Conservation (phyloP, 106 monocot species). For the Amphibolis antarctica region DNA sequence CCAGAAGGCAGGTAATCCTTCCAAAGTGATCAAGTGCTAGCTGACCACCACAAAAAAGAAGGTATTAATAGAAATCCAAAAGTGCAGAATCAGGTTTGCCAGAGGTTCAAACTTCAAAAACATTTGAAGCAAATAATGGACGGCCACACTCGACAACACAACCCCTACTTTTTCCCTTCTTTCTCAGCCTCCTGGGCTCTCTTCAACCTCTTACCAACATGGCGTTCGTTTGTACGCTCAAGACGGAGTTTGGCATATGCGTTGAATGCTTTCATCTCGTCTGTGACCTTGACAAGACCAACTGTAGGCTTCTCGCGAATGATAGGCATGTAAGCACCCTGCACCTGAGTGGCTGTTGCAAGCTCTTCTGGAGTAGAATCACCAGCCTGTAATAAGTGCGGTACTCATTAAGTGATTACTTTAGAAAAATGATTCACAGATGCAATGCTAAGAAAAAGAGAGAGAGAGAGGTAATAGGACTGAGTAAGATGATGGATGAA, state of each 20-base stretch:
- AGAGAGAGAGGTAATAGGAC: neutral
- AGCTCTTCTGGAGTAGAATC: conserved; percentile 32
- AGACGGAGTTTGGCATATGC: conserved; percentile 50
- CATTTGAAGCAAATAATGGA: neutral
- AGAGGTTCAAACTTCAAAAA: no score
- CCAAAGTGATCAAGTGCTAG: no score
- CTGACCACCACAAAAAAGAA: no score
- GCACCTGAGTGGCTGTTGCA: conserved; percentile 25
- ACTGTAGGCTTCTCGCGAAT: conserved; percentile 19
- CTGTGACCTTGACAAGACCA: conserved; percentile 34
- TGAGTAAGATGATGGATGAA: neutral
- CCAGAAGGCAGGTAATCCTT: no score
- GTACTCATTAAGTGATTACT: neutral
- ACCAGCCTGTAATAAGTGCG: conserved; percentile 17
- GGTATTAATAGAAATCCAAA: no score
- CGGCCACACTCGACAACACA: neutral
- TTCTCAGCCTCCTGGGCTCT: conserved; percentile 68
- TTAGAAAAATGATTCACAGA: neutral
- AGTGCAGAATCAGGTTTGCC: no score
- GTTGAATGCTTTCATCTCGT: conserved; percentile 55
- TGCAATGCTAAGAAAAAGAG: no score
- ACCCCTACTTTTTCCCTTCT: conserved; percentile 65
- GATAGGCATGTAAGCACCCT: conserved; percentile 24
- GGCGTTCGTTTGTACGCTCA: conserved; percentile 49
- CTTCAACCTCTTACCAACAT: conserved; percentile 49